These are phyloP conservation scores for Barbarea vulgaris DNA, from an alignment of 345 rosid genomes.

Conservation along the genomic window DNA sequence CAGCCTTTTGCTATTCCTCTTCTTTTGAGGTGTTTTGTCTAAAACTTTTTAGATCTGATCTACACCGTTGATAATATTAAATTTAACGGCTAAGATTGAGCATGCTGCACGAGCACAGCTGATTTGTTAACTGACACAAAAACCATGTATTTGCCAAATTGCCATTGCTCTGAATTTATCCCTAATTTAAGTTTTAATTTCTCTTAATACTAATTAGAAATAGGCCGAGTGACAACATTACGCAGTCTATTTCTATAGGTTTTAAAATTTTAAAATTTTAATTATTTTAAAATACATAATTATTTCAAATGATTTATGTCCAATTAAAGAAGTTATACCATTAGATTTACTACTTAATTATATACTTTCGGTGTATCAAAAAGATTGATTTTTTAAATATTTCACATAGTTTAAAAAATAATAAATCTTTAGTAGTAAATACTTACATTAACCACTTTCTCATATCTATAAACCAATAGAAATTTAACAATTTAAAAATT, in stretches of 20 bases:
- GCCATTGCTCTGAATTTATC: neutral
- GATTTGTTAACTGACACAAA: neutral
- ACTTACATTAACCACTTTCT: too few relatives aligned
- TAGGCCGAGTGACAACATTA: neutral
- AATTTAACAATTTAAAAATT: too few relatives aligned
- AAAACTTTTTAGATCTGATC: neutral
- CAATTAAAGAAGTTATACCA: too few relatives aligned
- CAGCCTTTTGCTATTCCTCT: slow-evolving; percentile 32
- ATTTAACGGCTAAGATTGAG: slow-evolving; percentile 24
- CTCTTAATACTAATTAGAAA: neutral
- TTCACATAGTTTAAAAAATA: too few relatives aligned
- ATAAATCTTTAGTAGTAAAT: too few relatives aligned
- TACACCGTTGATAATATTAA: neutral
- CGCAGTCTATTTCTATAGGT: neutral
- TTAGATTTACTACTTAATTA: too few relatives aligned
- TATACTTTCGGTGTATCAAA: too few relatives aligned
- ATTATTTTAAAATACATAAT: too few relatives aligned
- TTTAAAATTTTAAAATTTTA: too few relatives aligned
- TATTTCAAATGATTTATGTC: too few relatives aligned
- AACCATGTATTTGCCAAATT: slow-evolving; percentile 1
- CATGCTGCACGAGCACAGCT: slow-evolving; percentile 20
- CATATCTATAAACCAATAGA: too few relatives aligned
- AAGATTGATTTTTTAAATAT: too few relatives aligned
- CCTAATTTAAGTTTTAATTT: neutral
- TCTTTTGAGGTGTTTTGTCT: slow-evolving; percentile 34